Evolutionary conservation across 1,139 yeast species (phyloP), one percentile per base, ranked within the genome.

Genomic region (Pneumocystis murina): DNA sequence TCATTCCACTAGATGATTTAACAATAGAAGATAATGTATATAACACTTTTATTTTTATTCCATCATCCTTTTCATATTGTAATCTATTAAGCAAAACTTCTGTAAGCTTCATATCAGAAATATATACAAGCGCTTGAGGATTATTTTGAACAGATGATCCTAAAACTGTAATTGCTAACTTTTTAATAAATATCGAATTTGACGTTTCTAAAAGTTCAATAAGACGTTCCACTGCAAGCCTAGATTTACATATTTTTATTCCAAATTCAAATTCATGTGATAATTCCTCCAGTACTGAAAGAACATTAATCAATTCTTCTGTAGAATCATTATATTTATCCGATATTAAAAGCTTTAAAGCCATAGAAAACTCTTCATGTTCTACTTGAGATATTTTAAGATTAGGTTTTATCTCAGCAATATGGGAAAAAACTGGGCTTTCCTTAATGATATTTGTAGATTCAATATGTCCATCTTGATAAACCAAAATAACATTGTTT

Each of bases 181-280:
- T 73, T 62, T 73, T 68, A 54, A 71, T 65, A 16, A 61, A 54
- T 12, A 68, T 40, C 3, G 67, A 62, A 4, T 66, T 68, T 36
- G 65, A 66, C 0, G 63, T 43, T 41, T 67, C 64, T 39, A 69
- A 64, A 14, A 75, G 66, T 8, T 69, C 67, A 24, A 74, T 64
- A 55, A 75, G 66, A n/a, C 64, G 64, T 4, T 65, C 57, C 68
- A 68, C 10, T 68, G 67, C 61, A 64, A 68, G 61, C 67, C 68
- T 64, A 57, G 71, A 65, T 16, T 70, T 71, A 20, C 75, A 73
- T 59, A 80, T 70, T 39, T 75, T 75, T 3, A 75, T 76, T 0
- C 92, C 92, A 68, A 79, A 80, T 64, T 86, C 87, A 35, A 80
- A 72, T 68, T 85, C 91, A 69, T 86, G 88, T 59, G 86, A 79